Evolutionary conservation across 208 protist genomes (phyloP).

Genomic region (Polymyxa betae): DNA sequence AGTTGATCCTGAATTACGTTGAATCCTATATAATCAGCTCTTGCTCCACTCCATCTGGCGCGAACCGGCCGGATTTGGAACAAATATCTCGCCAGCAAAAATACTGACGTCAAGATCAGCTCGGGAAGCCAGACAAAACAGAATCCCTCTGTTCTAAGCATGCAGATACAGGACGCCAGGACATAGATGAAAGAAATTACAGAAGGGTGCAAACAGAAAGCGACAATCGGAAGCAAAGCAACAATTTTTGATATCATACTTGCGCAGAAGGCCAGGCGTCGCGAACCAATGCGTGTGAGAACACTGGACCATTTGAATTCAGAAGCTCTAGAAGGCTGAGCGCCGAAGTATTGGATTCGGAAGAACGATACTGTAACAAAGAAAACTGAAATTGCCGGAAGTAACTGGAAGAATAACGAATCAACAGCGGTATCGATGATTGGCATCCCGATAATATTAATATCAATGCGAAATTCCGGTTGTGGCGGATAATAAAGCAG

Average conservation of each 20-base stretch:
- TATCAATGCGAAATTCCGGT: neutral
- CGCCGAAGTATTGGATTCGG: slow-evolving; percentile 37
- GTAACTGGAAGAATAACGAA: neutral
- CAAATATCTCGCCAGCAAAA: neutral
- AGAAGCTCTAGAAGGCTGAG: neutral
- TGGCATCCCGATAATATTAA: slow-evolving; percentile 36
- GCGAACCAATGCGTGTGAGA: neutral
- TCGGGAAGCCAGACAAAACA: neutral
- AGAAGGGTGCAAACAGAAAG: slow-evolving; percentile 33
- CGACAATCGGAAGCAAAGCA: slow-evolving; percentile 28
- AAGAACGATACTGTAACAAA: slow-evolving; percentile 46
- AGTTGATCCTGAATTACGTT: neutral
- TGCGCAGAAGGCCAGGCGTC: neutral
- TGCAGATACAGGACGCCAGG: neutral
- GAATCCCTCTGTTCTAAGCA: neutral
- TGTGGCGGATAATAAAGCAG: neutral
- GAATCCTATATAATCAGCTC: neutral
- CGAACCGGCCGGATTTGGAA: neutral
- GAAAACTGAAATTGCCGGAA: slow-evolving; percentile 4
- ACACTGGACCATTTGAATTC: neutral
- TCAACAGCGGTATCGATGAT: neutral
- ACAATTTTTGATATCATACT: neutral
- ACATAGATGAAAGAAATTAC: slow-evolving; percentile 4
- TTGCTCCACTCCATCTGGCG: neutral
- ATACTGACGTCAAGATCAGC: neutral